Conservation (phyloP, 495 filamentous ascomycete genomes). For the Penicillium bialowiezense region DNA sequence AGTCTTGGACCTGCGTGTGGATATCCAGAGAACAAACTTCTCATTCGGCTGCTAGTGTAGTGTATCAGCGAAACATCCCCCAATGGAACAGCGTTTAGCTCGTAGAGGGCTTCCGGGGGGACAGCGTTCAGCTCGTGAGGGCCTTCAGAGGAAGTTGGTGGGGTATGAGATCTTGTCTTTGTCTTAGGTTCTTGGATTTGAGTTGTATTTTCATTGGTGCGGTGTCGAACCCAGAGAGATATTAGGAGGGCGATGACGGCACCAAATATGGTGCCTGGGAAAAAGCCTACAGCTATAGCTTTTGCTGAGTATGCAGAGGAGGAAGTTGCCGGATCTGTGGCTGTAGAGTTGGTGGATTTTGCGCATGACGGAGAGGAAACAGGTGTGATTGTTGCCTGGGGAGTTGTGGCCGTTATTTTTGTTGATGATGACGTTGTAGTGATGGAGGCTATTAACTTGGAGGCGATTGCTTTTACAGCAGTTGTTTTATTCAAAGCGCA, state of each 20-base stretch:
- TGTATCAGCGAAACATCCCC: slow-evolving; percentile 29
- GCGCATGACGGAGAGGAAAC: slow-evolving; percentile 19
- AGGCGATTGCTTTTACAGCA: slow-evolving; percentile 21
- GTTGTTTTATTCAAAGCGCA: slow-evolving; percentile 40
- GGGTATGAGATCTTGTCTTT: slow-evolving; percentile 49
- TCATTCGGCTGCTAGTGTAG: slow-evolving; percentile 35
- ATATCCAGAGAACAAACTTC: slow-evolving; percentile 31
- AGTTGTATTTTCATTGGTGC: slow-evolving; percentile 10
- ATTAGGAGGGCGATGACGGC: slow-evolving; percentile 43
- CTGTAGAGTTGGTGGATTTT: slow-evolving; percentile 16
- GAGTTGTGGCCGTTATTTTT: slow-evolving; percentile 15
- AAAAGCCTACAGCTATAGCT: slow-evolving; percentile 62
- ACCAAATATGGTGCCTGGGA: slow-evolving; percentile 58
- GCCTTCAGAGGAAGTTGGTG: slow-evolving; percentile 45
- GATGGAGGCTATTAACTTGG: slow-evolving; percentile 26
- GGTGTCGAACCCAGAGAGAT: slow-evolving; percentile 40
- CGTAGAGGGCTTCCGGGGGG: slow-evolving; percentile 28
- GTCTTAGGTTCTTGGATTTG: slow-evolving; percentile 26
- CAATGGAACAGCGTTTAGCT: slow-evolving; percentile 24
- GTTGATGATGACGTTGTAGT: neutral
- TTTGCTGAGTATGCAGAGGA: slow-evolving; percentile 47
- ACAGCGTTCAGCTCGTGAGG: too few species aligned
- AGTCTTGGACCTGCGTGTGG: slow-evolving; percentile 2
- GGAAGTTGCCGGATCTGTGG: slow-evolving; percentile 7
- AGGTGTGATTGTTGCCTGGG: slow-evolving; percentile 15